phyloP scores from a whole-genome alignment of 495 filamentous ascomycete species.

The Penicillium canescens region DNA sequence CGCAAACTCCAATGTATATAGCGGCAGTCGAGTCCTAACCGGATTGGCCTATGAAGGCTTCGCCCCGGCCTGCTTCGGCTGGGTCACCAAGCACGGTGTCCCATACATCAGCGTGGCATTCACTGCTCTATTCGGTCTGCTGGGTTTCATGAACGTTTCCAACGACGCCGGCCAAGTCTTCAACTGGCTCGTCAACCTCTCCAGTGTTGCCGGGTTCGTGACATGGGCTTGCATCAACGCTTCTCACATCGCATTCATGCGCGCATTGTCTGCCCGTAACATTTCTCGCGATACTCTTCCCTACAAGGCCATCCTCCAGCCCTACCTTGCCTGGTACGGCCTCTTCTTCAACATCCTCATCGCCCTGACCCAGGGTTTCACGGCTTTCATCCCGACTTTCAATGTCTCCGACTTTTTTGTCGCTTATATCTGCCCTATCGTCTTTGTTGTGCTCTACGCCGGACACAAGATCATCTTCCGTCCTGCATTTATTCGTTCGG shows the following conservation, averaged over 20 bases:
- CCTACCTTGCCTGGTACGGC: slow-evolving; percentile 54
- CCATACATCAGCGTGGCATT: slow-evolving; percentile 47
- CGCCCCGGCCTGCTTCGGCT: slow-evolving; percentile 56
- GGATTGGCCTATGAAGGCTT: slow-evolving; percentile 60
- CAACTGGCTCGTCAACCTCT: slow-evolving; percentile 56
- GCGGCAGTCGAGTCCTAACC: slow-evolving; percentile 62
- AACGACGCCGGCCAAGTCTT: slow-evolving; percentile 45
- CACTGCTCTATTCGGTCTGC: slow-evolving; percentile 47
- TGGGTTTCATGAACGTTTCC: slow-evolving; percentile 51
- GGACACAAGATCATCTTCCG: slow-evolving; percentile 50
- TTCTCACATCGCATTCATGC: slow-evolving; percentile 59
- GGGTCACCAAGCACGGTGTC: slow-evolving; percentile 46
- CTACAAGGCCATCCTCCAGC: slow-evolving; percentile 54
- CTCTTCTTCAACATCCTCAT: slow-evolving; percentile 61
- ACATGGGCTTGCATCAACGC: slow-evolving; percentile 61
- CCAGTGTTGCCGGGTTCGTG: slow-evolving; percentile 61
- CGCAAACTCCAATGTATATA: slow-evolving; percentile 79
- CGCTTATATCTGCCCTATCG: slow-evolving; percentile 54
- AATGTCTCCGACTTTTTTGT: slow-evolving; percentile 51
- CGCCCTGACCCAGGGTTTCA: slow-evolving; percentile 64
- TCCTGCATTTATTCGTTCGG: slow-evolving; percentile 27
- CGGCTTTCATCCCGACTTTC: slow-evolving; percentile 59
- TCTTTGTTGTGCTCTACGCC: slow-evolving; percentile 51
- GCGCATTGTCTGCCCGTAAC: slow-evolving; percentile 48
- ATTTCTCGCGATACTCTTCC: slow-evolving; percentile 52